phyloP scores from a whole-genome alignment of 345 rosid species.

The Rhodomyrtus tomentosa region DNA sequence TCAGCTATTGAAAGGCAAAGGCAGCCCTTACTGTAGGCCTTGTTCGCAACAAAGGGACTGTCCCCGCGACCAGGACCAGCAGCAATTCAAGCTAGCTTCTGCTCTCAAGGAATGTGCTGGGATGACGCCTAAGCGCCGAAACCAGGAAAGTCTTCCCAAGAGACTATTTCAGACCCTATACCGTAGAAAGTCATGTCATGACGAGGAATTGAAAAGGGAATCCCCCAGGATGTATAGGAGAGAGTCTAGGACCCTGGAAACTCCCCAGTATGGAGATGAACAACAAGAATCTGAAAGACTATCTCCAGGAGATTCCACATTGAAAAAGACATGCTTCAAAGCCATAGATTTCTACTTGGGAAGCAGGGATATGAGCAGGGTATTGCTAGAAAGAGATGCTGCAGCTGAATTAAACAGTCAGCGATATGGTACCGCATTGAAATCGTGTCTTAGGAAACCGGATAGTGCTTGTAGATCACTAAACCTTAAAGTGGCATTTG shows the following conservation, averaged over 20 bases:
- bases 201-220: background rate
- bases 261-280: background rate
- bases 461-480: constrained; percentile 14
- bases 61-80: background rate
- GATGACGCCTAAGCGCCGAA: background rate
- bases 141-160: background rate
- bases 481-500: constrained; percentile 21
- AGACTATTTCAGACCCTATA: background rate
- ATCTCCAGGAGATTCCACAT: background rate
- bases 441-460: constrained; percentile 26
- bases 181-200: background rate
- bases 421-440: background rate
- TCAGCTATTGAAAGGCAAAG: constrained; percentile 12
- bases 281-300: background rate
- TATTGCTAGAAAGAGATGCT: background rate
- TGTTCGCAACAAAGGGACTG: background rate
- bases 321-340: background rate
- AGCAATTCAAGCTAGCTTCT: background rate
- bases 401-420: background rate
- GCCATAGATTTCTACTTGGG: background rate
- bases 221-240: background rate
- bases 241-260: background rate
- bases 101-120: background rate
- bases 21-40: background rate
- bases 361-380: background rate